Evolutionary conservation across 176 grass and related monocot species (phyloP).

Genomic region (Phragmites australis): DNA sequence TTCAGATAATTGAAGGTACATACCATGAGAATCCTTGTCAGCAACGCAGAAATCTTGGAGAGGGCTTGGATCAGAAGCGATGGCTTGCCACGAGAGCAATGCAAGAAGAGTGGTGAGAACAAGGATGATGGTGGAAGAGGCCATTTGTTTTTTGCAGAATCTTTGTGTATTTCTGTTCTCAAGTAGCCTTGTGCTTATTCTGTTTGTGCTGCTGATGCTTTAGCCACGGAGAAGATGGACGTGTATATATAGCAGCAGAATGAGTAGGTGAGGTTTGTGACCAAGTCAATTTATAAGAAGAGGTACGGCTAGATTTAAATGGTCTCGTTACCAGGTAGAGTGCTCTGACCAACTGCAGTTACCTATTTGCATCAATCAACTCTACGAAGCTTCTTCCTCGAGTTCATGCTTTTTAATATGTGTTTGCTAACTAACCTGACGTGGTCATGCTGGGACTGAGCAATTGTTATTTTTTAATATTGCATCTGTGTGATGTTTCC

Average conservation of each 20-base stretch:
- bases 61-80: slow-evolving; percentile 23
- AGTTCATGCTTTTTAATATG: not conserved
- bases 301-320: not conserved
- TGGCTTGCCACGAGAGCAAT: not conserved
- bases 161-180: not conserved
- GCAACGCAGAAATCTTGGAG: slow-evolving; percentile 34
- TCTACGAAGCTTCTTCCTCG: not conserved
- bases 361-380: not conserved
- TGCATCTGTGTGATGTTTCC: not conserved
- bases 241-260: not conserved
- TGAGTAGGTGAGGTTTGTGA: slow-evolving; percentile 6
- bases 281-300: not conserved
- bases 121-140: not conserved
- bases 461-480: not conserved
- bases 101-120: not conserved
- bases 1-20: not conserved
- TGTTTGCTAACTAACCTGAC: not conserved
- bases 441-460: no score
- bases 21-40: slow-evolving; percentile 14
- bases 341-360: not conserved
- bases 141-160: not conserved
- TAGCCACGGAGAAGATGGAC: not conserved
- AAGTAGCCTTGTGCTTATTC: not conserved
- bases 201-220: not conserved
- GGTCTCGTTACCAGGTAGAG: not conserved